A percentile compares a stretch with the other conserved stretches of the same genome.
Conservation (phyloP, 148 eudicot genomes). For the Diospyros kaki region DNA sequence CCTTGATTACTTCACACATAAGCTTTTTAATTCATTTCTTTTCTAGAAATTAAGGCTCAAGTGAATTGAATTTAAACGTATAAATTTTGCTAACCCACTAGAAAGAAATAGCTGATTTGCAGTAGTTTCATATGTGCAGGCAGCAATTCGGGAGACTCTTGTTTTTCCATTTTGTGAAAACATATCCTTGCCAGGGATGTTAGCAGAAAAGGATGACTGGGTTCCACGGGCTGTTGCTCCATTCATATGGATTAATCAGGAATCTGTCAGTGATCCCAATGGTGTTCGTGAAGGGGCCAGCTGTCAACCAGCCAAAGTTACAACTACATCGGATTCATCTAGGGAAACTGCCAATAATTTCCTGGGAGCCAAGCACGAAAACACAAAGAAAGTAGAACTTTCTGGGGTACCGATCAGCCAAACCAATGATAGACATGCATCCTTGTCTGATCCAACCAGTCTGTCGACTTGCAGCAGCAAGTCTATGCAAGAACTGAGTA, state of each 20-base stretch:
- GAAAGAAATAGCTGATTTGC: neutral
- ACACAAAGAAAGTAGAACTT: slow-evolving; percentile 28
- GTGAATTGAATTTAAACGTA: neutral
- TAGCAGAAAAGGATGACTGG: slow-evolving; percentile 97
- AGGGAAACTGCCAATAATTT: slow-evolving; percentile 8
- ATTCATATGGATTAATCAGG: slow-evolving; percentile 58
- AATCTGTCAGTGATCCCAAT: slow-evolving; percentile 28
- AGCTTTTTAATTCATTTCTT: neutral
- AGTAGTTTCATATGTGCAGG: slow-evolving; percentile 37
- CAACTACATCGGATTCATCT: slow-evolving; percentile 13
- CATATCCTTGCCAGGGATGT: slow-evolving; percentile 68
- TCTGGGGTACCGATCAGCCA: slow-evolving; percentile 16
- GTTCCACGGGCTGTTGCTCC: slow-evolving; percentile 67
- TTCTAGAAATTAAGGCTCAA: neutral
- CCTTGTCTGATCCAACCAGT: slow-evolving; percentile 22
- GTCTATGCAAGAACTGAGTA: slow-evolving; percentile 23
- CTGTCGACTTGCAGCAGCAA: slow-evolving; percentile 24
- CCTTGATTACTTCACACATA: no score
- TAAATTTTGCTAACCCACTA: neutral
- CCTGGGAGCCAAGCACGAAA: slow-evolving; percentile 29
- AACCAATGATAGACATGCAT: slow-evolving; percentile 9
- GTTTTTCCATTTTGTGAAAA: slow-evolving; percentile 85
- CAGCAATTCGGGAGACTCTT: slow-evolving; percentile 69
- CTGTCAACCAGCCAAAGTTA: slow-evolving; percentile 28
- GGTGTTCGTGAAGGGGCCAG: slow-evolving; percentile 26